phyloP scores from a whole-genome alignment of 169 alveolate species.

The Cryptosporidium sp. region DNA sequence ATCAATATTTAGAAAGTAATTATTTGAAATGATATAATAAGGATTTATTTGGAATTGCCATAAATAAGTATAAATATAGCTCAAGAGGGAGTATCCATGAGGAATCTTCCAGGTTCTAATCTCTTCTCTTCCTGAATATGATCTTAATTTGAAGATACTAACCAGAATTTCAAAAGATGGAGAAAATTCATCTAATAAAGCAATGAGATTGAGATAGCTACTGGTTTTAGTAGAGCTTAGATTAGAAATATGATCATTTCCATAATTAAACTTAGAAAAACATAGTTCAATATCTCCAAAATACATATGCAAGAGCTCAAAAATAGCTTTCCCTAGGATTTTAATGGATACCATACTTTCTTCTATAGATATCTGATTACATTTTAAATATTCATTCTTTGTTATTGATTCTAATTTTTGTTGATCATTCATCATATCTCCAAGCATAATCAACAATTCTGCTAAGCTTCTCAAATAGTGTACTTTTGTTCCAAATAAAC shows the following conservation, averaged over 20 bases:
- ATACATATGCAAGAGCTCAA: conserved; percentile 19
- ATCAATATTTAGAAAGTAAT: neutral
- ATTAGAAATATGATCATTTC: neutral
- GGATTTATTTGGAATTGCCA: conserved; percentile 41
- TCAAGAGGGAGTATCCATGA: conserved; percentile 34
- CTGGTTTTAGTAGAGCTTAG: neutral
- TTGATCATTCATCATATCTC: neutral
- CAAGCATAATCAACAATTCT: conserved; percentile 1
- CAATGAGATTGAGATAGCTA: conserved; percentile 1
- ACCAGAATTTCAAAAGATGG: conserved; percentile 32
- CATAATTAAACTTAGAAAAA: neutral
- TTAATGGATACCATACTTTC: conserved; percentile 7
- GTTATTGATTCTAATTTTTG: neutral
- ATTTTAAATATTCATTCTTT: neutral
- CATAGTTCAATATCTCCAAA: neutral
- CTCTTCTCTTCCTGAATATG: neutral
- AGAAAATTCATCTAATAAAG: conserved; percentile 2
- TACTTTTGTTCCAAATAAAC: conserved; percentile 40
- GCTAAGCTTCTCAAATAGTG: conserved; percentile 34
- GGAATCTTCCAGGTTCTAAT: conserved; percentile 6
- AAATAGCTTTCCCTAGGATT: neutral
- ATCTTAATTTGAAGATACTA: conserved; percentile 24
- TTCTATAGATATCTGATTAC: neutral
- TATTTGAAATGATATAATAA: neutral
- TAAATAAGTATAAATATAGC: conserved; percentile 4